phyloP scores from a whole-genome alignment of 1,139 yeast species.

The Suhomyces anneliseae region DNA sequence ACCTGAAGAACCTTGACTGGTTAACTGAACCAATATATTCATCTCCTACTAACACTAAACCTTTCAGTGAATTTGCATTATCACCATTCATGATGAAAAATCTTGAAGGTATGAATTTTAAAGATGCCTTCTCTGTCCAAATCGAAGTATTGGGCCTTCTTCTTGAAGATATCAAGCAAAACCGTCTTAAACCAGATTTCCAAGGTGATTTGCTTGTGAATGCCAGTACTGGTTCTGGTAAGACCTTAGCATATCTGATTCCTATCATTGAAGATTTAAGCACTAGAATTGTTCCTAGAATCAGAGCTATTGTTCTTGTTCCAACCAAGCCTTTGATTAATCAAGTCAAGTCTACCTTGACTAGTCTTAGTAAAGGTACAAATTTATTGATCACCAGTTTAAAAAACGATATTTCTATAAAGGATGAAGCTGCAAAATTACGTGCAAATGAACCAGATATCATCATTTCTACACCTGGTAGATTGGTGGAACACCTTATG shows the following conservation, averaged over 20 bases:
- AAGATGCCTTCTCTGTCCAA: slow-evolving; percentile 77
- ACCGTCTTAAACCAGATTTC: slow-evolving; percentile 56
- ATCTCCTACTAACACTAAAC: slow-evolving; percentile 39
- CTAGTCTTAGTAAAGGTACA: slow-evolving; percentile 63
- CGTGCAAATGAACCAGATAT: slow-evolving; percentile 64
- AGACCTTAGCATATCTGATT: slow-evolving; percentile 83
- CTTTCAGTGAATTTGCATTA: slow-evolving; percentile 43
- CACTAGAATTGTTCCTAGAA: slow-evolving; percentile 64
- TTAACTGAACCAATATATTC: slow-evolving; percentile 62
- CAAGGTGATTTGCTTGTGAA: slow-evolving; percentile 81
- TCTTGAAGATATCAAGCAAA: slow-evolving; percentile 47
- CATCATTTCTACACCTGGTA: slow-evolving; percentile 85
- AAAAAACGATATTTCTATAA: slow-evolving; percentile 57
- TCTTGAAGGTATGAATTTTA: slow-evolving; percentile 45
- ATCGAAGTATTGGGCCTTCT: slow-evolving; percentile 61
- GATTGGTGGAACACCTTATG: slow-evolving; percentile 83
- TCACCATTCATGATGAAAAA: slow-evolving; percentile 48
- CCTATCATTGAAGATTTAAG: slow-evolving; percentile 76
- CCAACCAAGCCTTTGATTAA: slow-evolving; percentile 88
- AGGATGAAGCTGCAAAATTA: slow-evolving; percentile 61
- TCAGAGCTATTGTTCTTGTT: slow-evolving; percentile 76
- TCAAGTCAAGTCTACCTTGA: slow-evolving; percentile 74
- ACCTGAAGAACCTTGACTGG: slow-evolving; percentile 58
- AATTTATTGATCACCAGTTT: slow-evolving; percentile 61
- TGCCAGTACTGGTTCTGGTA: slow-evolving; percentile 97